Conservation (phyloP, 495 filamentous ascomycete genomes). For the Cairneyella variabilis region DNA sequence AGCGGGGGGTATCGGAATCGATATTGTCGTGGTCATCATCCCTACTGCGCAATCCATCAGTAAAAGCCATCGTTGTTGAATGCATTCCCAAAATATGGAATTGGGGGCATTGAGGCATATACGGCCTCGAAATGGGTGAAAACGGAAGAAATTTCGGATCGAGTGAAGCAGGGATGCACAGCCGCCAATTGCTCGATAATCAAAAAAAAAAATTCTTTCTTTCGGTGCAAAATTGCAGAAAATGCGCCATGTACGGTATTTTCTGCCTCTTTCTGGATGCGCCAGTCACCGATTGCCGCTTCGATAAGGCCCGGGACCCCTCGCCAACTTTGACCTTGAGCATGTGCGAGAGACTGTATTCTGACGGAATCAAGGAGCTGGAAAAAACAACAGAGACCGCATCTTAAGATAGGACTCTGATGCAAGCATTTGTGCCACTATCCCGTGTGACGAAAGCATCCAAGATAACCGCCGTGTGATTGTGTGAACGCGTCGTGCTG, state of each 20-base stretch:
- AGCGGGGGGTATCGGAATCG: slow-evolving; percentile 77
- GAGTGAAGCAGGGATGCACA: background rate
- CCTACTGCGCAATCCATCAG: slow-evolving; percentile 37
- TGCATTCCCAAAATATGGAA: background rate
- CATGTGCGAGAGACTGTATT: slow-evolving; percentile 17
- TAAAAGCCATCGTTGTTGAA: slow-evolving; percentile 17
- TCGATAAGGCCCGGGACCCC: slow-evolving; percentile 26
- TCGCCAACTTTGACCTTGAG: slow-evolving; percentile 26
- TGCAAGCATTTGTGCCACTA: background rate
- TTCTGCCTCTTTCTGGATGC: slow-evolving; percentile 1
- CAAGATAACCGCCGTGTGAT: no score
- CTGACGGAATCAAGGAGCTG: background rate
- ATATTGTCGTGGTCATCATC: slow-evolving; percentile 75
- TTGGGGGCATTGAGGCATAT: slow-evolving; percentile 3
- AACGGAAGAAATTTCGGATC: background rate
- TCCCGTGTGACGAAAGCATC: no score
- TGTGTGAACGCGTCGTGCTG: no score
- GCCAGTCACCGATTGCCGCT: slow-evolving; percentile 25
- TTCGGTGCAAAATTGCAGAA: slow-evolving; percentile 13
- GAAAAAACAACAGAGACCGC: background rate
- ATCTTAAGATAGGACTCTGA: background rate
- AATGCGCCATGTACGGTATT: slow-evolving; percentile 13
- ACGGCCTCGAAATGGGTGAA: background rate
- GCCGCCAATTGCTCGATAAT: background rate
- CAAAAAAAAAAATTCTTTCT: slow-evolving; percentile 7